Evolutionary conservation across 179 eudicot species (phyloP), one percentile per base, ranked within the genome.

Genomic region (Silene vulgaris): DNA sequence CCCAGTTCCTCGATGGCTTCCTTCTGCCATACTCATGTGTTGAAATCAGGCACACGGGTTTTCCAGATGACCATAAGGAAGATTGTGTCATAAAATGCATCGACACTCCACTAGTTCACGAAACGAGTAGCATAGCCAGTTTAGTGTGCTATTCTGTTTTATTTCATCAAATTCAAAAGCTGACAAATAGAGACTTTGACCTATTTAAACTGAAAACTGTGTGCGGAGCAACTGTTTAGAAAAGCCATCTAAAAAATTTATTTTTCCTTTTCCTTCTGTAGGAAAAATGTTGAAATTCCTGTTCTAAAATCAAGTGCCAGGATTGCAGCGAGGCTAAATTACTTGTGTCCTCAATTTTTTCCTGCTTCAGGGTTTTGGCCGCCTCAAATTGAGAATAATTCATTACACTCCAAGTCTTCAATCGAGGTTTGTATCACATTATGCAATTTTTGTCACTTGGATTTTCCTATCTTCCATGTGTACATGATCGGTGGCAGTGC

Each of bases 291-390:
- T 26, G 89, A 85, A 86, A 79, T 92, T 72, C 99, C 99, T 7
- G 79, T 92, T 80, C 82, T 95, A 48, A 84, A 88, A 85, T 75
- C 96, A 54, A 95, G 97, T 83, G 93, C 98, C 63, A 90, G 90
- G 85, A 81, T 92, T 81, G 87, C 95, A 65, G 91, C 97, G 71
- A 85, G 95, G 50, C 95, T 92, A 32, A 95, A 95, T 82, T 90
- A 90, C 78, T 70, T 90, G 80, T 90, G 97, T 78, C 99, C 99
- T 62, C 90, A 82, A 76, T 86, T 95, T 79, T 95, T 95, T 77
- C 99, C 99, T 1, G 86, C 97, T 79, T 88, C 99, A 43, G 99
- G 99, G n/a, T 89, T 89, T 84, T 89, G 89, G 97, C 82, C 96
- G 66, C 78, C 81, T 69, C 71, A 77, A 71, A 74, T 43, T n/a